phyloP scores from a whole-genome alignment of 331 rosid species.

The Phaseolus coccineus region DNA sequence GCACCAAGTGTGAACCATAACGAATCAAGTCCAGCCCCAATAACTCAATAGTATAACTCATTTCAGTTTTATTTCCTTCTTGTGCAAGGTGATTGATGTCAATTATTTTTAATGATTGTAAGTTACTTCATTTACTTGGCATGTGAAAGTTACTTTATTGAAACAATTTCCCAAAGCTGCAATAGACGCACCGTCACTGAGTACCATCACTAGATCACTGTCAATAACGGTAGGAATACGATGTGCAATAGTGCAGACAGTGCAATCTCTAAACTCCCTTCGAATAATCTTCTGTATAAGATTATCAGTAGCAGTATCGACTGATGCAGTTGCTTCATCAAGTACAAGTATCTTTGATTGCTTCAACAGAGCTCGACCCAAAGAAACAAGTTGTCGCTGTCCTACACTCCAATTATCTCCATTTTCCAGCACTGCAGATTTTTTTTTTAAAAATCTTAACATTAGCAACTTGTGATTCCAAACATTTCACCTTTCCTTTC shows the following conservation, averaged over 20 bases:
- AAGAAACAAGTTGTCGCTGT: slow-evolving; percentile 88
- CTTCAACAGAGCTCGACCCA: slow-evolving; percentile 86
- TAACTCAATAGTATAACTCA: not conserved
- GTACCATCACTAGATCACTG: slow-evolving; percentile 85
- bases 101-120: not conserved
- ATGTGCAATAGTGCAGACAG: slow-evolving; percentile 93
- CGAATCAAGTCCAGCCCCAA: not conserved
- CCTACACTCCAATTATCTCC: slow-evolving; percentile 98
- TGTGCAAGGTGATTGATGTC: not conserved
- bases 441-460: not conserved
- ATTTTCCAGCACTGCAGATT: slow-evolving; percentile 78
- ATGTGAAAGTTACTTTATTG: not conserved
- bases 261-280: slow-evolving; percentile 80
- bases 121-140: not conserved
- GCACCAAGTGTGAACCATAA: slow-evolving; percentile 27
- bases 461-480: slow-evolving; percentile 30
- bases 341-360: slow-evolving; percentile 86
- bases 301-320: slow-evolving; percentile 85
- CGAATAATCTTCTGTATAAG: slow-evolving; percentile 90
- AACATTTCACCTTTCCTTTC: not conserved
- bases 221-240: slow-evolving; percentile 96
- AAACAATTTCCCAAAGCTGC: slow-evolving; percentile 1
- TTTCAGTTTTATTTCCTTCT: slow-evolving; percentile 1
- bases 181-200: slow-evolving; percentile 81
- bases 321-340: slow-evolving; percentile 95